These are phyloP conservation scores for Grosmannia penicillata DNA, from an alignment of 2,329 filamentous ascomycete genomes.

Conservation along the genomic window DNA sequence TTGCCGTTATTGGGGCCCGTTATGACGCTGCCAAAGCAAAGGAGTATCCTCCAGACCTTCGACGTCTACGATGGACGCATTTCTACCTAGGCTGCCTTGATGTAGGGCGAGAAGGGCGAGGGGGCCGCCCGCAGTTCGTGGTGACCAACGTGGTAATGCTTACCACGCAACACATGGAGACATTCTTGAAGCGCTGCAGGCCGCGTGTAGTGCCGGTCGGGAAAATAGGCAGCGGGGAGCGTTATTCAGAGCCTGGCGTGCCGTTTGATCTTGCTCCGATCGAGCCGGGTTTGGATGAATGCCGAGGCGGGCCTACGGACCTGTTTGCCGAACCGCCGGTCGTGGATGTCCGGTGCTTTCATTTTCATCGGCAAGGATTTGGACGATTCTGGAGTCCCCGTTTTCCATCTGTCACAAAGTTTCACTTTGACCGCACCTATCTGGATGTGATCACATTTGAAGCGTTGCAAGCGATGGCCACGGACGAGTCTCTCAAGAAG, in stretches of 20 bases:
- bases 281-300: constrained; percentile 26
- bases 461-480: constrained; percentile 51
- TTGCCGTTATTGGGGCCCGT: constrained; percentile 62
- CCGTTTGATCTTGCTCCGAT: constrained; percentile 28
- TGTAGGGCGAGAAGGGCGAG: constrained; percentile 14
- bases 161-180: constrained; percentile 32
- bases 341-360: constrained; percentile 66
- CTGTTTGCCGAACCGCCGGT: constrained; percentile 59
- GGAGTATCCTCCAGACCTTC: constrained; percentile 27
- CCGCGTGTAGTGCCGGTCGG: constrained; percentile 23
- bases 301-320: constrained; percentile 25
- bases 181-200: constrained; percentile 32
- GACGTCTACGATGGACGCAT: constrained; percentile 55
- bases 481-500: constrained; percentile 20
- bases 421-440: constrained; percentile 62
- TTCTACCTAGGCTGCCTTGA: constrained; percentile 66
- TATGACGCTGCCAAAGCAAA: constrained; percentile 51
- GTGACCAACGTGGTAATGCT: constrained; percentile 51
- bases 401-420: constrained; percentile 61
- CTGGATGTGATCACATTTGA: constrained; percentile 53
- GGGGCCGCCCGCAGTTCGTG: constrained; percentile 46
- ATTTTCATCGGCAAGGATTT: constrained; percentile 59
- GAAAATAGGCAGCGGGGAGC: constrained; percentile 16
- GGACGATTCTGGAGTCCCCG: constrained; percentile 59
- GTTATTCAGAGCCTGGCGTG: not conserved